Conservation (phyloP, 2,329 filamentous ascomycete genomes). For the Penicillium rolfsii region DNA sequence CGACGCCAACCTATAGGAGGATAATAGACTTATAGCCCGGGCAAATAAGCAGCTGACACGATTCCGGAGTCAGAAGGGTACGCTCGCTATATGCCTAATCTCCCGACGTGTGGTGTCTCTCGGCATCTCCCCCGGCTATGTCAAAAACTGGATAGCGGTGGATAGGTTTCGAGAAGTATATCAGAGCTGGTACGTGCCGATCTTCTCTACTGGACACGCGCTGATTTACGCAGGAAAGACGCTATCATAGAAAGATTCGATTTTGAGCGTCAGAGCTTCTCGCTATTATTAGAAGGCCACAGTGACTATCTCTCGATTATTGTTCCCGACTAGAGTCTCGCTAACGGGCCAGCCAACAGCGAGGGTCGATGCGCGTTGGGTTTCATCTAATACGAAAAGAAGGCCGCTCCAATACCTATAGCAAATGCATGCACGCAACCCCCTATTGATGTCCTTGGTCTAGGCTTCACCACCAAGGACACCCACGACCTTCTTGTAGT, state of each 20-base stretch:
- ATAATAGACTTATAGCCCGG: background rate
- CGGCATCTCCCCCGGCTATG: background rate
- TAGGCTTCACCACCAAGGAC: slow-evolving; percentile 8
- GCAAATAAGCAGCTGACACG: background rate
- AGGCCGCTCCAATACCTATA: background rate
- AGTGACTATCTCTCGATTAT: background rate
- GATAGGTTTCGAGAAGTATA: slow-evolving; percentile 1
- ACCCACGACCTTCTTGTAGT: slow-evolving; percentile 6
- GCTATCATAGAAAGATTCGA: background rate
- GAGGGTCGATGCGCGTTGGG: background rate
- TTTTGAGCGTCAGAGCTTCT: background rate
- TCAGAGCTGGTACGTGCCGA: background rate
- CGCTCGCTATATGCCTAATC: background rate
- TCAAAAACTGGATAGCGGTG: background rate
- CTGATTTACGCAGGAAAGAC: background rate
- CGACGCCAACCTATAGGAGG: background rate
- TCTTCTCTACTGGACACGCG: background rate
- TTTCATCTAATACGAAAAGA: background rate
- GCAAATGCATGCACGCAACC: slow-evolving; percentile 1
- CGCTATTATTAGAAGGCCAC: background rate
- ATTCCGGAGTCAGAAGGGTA: background rate
- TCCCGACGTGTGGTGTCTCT: background rate
- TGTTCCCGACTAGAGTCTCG: background rate
- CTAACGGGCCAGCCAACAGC: background rate
- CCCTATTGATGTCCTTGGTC: background rate